phyloP scores from a whole-genome alignment of 352 stramenopile species.

The Phytopythium helicoides region DNA sequence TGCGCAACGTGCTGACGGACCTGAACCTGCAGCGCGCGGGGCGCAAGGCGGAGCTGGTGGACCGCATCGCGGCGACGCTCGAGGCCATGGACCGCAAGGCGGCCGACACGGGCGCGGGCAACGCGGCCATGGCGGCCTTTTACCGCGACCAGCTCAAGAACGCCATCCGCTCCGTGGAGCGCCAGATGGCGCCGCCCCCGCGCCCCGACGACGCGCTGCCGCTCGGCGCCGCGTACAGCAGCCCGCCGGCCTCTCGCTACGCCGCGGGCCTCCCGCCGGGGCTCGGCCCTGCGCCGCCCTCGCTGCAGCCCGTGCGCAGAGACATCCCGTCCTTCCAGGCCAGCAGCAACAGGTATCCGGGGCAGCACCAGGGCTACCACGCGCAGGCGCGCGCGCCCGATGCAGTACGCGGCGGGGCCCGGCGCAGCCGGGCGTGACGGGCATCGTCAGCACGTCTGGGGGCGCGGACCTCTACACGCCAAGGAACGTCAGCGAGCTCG shows the following conservation, averaged over 20 bases:
- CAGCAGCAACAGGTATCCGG: background rate
- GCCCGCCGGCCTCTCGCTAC: conserved; percentile 4
- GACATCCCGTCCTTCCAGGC: conserved; percentile 2
- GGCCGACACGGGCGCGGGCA: background rate
- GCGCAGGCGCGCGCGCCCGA: no score
- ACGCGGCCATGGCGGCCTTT: conserved; percentile 4
- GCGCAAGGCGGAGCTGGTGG: conserved; percentile 76
- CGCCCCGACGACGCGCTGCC: background rate
- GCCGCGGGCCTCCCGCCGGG: background rate
- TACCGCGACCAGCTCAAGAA: conserved; percentile 6
- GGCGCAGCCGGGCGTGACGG: no score
- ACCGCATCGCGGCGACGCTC: conserved; percentile 61
- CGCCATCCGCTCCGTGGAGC: conserved; percentile 1
- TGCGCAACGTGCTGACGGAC: conserved; percentile 67
- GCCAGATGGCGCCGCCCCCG: background rate
- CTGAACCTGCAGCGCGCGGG: conserved; percentile 69
- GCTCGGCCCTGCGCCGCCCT: background rate
- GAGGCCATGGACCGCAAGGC: conserved; percentile 39
- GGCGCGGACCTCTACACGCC: conserved; percentile 35
- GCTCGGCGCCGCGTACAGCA: conserved; percentile 2
- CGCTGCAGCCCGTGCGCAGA: background rate
- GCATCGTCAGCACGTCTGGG: conserved; percentile 19
- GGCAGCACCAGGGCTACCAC: background rate
- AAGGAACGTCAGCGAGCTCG: conserved; percentile 22
- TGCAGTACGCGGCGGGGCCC: conserved; percentile 7